phyloP scores from a whole-genome alignment of 139 green algal genomes.

The Zygnema circumcarinatum region DNA sequence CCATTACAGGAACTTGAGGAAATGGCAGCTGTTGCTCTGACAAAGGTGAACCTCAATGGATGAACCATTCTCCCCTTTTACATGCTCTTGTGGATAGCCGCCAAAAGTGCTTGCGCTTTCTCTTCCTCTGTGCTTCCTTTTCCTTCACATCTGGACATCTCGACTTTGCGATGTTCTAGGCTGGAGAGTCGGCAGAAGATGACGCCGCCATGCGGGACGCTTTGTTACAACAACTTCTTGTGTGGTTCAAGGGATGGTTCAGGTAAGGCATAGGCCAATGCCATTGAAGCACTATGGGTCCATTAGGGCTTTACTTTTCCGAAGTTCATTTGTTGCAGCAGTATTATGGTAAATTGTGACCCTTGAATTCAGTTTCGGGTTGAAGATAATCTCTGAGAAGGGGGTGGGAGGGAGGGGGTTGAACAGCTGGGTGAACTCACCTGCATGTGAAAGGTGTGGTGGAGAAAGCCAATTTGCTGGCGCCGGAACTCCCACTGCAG shows the following conservation, averaged over 20 bases:
- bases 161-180: background rate
- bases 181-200: background rate
- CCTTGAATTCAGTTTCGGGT: too few species aligned
- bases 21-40: conserved; percentile 22
- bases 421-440: conserved; percentile 38
- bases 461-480: background rate
- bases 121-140: background rate
- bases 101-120: conserved; percentile 5
- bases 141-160: too few species aligned
- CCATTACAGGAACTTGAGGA: conserved; percentile 41
- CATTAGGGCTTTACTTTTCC: too few species aligned
- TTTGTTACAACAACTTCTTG: conserved; percentile 30
- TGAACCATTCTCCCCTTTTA: too few species aligned
- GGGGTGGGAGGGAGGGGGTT: background rate
- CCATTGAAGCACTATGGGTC: too few species aligned
- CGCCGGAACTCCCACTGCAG: background rate
- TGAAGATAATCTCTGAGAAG: too few species aligned
- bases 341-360: too few species aligned
- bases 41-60: conserved; percentile 26
- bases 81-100: too few species aligned
- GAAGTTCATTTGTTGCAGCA: too few species aligned
- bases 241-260: conserved; percentile 63
- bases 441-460: conserved; percentile 2
- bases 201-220: conserved; percentile 36
- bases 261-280: too few species aligned